phyloP scores from a whole-genome alignment of 2,329 filamentous ascomycete species.

The Talaromyces funiculosus region DNA sequence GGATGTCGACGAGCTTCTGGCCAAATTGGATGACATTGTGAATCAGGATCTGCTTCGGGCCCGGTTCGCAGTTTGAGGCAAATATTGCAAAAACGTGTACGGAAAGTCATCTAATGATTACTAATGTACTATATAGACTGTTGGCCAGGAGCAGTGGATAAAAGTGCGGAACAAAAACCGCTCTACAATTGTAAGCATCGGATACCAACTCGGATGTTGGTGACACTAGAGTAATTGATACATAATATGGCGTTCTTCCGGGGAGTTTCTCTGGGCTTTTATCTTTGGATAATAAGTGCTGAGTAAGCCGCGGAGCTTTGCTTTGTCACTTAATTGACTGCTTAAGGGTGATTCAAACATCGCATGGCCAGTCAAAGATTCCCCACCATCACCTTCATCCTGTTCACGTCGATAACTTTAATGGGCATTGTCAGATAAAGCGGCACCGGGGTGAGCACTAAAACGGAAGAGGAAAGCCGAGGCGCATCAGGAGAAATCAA shows the following conservation, averaged over 20 bases:
- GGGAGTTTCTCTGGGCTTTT: neutral
- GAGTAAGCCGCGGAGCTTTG: neutral
- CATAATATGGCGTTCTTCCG: conserved; percentile 3
- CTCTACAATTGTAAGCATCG: neutral
- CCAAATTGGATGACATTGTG: conserved; percentile 17
- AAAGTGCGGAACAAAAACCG: neutral
- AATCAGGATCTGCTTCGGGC: conserved; percentile 16
- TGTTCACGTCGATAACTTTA: neutral
- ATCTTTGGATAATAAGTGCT: neutral
- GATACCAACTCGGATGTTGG: no score
- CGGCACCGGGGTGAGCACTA: no score
- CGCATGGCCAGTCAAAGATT: conserved; percentile 9
- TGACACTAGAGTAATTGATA: no score
- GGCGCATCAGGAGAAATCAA: no score
- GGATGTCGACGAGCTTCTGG: conserved; percentile 17
- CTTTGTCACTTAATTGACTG: neutral
- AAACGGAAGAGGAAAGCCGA: no score
- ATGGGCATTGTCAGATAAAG: conserved; percentile 10
- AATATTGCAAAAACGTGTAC: neutral
- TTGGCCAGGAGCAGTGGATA: neutral
- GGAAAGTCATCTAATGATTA: neutral
- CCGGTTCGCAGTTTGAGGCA: conserved; percentile 9
- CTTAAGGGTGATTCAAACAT: neutral
- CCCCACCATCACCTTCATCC: neutral
- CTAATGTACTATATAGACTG: neutral